phyloP scores from a whole-genome alignment of 345 rosid species.

The Populus ilicifolia region DNA sequence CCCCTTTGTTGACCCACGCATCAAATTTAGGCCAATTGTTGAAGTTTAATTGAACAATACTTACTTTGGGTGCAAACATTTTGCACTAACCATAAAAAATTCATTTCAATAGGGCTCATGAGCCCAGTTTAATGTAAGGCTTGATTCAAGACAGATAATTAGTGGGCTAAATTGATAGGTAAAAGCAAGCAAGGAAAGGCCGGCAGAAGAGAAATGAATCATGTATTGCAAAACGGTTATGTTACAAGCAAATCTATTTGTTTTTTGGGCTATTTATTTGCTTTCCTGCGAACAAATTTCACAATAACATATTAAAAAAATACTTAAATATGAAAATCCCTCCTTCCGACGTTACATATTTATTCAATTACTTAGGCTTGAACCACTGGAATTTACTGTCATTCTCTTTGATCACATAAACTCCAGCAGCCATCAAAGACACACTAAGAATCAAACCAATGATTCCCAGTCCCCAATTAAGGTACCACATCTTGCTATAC shows the following conservation, averaged over 20 bases:
- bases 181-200: background rate
- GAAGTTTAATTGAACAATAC: too few relatives aligned
- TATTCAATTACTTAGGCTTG: conserved; percentile 18
- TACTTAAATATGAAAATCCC: background rate
- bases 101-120: background rate
- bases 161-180: background rate
- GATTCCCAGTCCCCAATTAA: conserved; percentile 31
- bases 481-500: conserved; percentile 22
- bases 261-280: background rate
- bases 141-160: background rate
- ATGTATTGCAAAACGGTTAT: background rate
- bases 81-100: too few relatives aligned
- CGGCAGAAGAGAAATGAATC: background rate
- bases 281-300: background rate
- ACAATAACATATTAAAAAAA: background rate
- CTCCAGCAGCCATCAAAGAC: conserved; percentile 16
- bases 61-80: too few relatives aligned
- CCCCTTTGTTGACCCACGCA: too few relatives aligned
- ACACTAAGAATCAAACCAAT: conserved; percentile 26
- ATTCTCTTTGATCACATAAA: conserved; percentile 23
- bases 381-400: conserved; percentile 28
- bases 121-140: background rate
- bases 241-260: background rate
- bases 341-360: background rate
- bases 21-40: too few relatives aligned